phyloP scores from a whole-genome alignment of 2,329 filamentous ascomycete species.

The Didymellaceae sp. region DNA sequence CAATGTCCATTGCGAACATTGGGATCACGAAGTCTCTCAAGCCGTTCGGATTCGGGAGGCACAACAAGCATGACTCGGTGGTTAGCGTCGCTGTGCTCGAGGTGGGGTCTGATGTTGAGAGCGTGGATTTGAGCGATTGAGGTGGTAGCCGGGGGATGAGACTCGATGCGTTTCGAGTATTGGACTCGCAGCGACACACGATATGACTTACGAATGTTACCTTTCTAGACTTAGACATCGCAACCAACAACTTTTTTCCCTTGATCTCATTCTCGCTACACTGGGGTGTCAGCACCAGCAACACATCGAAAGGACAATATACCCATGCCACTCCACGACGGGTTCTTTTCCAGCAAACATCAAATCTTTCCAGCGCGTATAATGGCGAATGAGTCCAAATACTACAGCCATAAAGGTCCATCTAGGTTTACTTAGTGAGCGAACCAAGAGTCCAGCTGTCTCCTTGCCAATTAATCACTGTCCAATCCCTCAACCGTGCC shows the following conservation, averaged over 20 bases:
- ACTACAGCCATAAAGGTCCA: too few species aligned
- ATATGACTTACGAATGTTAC: constrained; percentile 8
- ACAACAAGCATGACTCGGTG: constrained; percentile 19
- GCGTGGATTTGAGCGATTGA: constrained; percentile 13
- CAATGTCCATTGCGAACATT: constrained; percentile 8
- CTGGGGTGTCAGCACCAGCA: too few species aligned
- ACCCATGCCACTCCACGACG: too few species aligned
- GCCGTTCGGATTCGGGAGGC: constrained; percentile 11
- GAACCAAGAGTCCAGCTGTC: too few species aligned
- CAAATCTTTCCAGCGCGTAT: too few species aligned
- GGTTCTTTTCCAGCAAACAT: too few species aligned
- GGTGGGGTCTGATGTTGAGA: constrained; percentile 11
- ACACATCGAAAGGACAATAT: too few species aligned
- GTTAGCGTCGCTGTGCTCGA: constrained; percentile 11
- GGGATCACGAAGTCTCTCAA: constrained; percentile 10
- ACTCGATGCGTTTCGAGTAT: neutral
- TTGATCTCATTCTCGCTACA: too few species aligned
- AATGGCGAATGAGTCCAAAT: too few species aligned
- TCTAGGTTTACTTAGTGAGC: too few species aligned
- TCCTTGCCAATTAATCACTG: too few species aligned
- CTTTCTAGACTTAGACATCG: constrained; percentile 2
- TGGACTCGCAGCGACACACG: neutral
- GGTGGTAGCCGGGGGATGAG: neutral
- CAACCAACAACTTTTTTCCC: neutral
- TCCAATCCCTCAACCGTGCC: too few species aligned